Base-by-base conservation (phyloP, 106 monocot species). In the Gastrodia elata region DNA sequence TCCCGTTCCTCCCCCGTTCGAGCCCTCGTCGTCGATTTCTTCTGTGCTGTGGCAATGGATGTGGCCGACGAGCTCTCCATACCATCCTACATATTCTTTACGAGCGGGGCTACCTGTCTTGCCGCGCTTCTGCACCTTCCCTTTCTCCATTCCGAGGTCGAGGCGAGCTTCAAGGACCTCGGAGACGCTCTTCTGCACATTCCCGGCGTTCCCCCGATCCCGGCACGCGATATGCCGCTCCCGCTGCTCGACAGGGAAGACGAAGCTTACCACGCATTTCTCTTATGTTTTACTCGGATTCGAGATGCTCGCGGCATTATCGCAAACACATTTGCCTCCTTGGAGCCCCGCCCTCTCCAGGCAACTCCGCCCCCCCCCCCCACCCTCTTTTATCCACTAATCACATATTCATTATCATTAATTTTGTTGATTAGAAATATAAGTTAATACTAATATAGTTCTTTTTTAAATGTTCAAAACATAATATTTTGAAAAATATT, bases 201-300 rank as follows among this genome's bases (percentile, higher is more conserved):
- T 64, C 80, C 80, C 14, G 84, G 86, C 18, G 1, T 83, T 37
- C 82, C 76, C 0, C 80, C 82, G 13, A 38, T 86, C 40, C 79
- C 76, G 2, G 82, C 82, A 0, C 25, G 35, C 42, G 75, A 86
- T 55, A 71, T 86, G 73, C 71, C 75, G 1, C 40, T 35, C 2
- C 61, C 56, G 18, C 34, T 75, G n/a, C 74, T 75, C 5, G 80
- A 86, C 33, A 55, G 80, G 0, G 71, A 57, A 3, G 74, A 79
- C 33, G 68, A 43, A 0, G 32, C 39, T 14, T 78, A 75, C 25
- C 34, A 42, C 24, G 73, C 26, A 5, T 79, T 83, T 25, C 30
- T 87, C 20, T 0, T 65, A 6, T 0, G 4, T 0, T 59, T 9
- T 22, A 39, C 7, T 1, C 70, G 76, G 3, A 0, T 69, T 11